phyloP scores from a whole-genome alignment of 2,329 filamentous ascomycete species.

The Pseudopithomyces chartarum region DNA sequence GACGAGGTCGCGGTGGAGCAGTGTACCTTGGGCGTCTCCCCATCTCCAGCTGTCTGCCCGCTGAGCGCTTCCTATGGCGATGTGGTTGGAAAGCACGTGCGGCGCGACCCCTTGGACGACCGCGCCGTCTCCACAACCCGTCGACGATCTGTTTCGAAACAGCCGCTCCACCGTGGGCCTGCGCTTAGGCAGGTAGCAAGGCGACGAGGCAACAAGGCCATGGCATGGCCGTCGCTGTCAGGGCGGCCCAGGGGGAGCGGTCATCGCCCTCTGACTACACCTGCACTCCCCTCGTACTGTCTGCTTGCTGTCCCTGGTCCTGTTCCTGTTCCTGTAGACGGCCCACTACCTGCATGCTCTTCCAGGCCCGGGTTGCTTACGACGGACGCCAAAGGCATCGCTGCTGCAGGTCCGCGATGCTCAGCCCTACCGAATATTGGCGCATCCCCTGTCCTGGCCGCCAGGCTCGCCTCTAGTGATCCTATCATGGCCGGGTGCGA shows the following conservation, averaged over 20 bases:
- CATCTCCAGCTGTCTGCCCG: background rate
- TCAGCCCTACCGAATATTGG: slow-evolving; percentile 40
- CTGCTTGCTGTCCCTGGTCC: too few species aligned
- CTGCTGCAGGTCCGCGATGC: slow-evolving; percentile 33
- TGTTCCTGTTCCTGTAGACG: background rate
- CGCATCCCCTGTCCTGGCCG: slow-evolving; percentile 24
- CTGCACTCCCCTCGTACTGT: background rate
- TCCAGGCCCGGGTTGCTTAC: slow-evolving; percentile 12
- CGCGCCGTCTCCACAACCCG: slow-evolving; percentile 6
- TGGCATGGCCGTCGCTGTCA: too few species aligned
- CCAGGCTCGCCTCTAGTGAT: slow-evolving; percentile 31
- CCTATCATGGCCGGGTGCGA: slow-evolving; percentile 29
- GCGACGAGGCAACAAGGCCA: slow-evolving; percentile 4
- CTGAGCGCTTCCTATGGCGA: background rate
- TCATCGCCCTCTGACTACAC: background rate
- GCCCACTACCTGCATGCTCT: slow-evolving; percentile 3
- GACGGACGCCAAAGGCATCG: slow-evolving; percentile 2
- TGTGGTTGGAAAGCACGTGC: slow-evolving; percentile 7
- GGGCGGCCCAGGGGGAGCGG: background rate
- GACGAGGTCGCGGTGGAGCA: background rate
- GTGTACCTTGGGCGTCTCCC: slow-evolving; percentile 1
- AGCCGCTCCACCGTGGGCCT: background rate
- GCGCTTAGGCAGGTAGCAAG: slow-evolving; percentile 2
- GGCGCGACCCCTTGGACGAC: slow-evolving; percentile 2
- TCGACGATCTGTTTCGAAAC: slow-evolving; percentile 6